Percentiles rank a stretch among this genome's conserved stretches.
phyloP scores from a whole-genome alignment of 495 filamentous ascomycete species.

The Aspergillus sparsus region DNA sequence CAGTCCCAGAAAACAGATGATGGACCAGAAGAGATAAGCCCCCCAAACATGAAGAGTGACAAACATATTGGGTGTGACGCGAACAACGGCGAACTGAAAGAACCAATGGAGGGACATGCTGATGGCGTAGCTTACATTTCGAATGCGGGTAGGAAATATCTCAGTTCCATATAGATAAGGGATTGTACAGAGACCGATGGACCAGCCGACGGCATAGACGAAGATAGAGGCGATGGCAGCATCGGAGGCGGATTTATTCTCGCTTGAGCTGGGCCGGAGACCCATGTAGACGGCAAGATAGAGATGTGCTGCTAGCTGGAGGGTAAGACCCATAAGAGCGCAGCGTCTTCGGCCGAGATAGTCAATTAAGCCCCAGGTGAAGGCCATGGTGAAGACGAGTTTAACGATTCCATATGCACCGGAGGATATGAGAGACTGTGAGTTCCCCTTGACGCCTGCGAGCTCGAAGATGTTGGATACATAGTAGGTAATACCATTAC shows the following conservation, averaged over 20 bases:
- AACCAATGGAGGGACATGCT: conserved; percentile 52
- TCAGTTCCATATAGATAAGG: conserved; percentile 51
- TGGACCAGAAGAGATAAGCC: conserved; percentile 49
- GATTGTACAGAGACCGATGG: conserved; percentile 52
- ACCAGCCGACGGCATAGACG: conserved; percentile 52
- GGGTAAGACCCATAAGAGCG: conserved; percentile 36
- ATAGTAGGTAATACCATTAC: conserved; percentile 53
- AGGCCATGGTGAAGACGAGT: conserved; percentile 50
- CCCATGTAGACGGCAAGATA: conserved; percentile 49
- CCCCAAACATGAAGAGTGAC: conserved; percentile 45
- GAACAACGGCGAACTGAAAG: conserved; percentile 52
- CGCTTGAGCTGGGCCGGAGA: conserved; percentile 32
- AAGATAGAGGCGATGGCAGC: conserved; percentile 50
- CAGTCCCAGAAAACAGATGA: conserved; percentile 43
- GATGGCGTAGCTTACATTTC: conserved; percentile 44
- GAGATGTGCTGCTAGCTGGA: conserved; percentile 45
- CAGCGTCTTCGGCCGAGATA: conserved; percentile 45
- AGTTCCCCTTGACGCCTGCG: conserved; percentile 36
- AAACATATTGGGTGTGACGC: conserved; percentile 52
- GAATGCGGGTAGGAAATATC: conserved; percentile 50
- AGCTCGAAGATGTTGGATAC: conserved; percentile 46
- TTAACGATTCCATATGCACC: conserved; percentile 49
- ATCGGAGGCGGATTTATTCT: conserved; percentile 42
- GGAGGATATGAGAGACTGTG: conserved; percentile 40
- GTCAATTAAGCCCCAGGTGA: conserved; percentile 49